A percentile compares a stretch with the other conserved stretches of the same genome.
Evolutionary conservation across 2,329 filamentous ascomycete genomes (phyloP).

Genomic region (Penicillium crustosum): DNA sequence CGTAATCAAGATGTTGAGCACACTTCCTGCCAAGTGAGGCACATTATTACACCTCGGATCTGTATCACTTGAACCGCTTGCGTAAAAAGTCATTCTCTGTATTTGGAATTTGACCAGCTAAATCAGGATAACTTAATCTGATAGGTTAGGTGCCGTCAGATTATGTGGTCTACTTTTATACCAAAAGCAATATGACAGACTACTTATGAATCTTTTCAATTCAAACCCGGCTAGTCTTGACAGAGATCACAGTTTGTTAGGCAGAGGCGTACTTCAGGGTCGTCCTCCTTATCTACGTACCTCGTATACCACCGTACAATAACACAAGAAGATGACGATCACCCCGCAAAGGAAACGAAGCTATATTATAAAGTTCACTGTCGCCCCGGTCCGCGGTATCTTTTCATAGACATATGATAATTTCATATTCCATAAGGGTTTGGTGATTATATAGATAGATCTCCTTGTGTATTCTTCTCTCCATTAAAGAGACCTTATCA

Average conservation of each 20-base stretch:
- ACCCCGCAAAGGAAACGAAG: conserved; percentile 2
- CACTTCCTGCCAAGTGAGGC: neutral
- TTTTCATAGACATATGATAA: conserved; percentile 3
- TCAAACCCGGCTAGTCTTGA: neutral
- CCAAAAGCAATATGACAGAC: neutral
- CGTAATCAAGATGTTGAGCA: neutral
- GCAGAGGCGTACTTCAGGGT: neutral
- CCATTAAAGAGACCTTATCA: neutral
- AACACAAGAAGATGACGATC: neutral
- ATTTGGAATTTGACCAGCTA: neutral
- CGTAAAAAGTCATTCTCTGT: neutral
- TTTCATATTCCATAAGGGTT: no score
- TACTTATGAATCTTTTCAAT: neutral
- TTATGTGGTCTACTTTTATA: neutral
- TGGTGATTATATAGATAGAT: conserved; percentile 2
- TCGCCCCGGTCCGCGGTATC: conserved; percentile 1
- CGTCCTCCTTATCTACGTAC: neutral
- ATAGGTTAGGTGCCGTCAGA: neutral
- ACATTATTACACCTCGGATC: neutral
- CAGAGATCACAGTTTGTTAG: neutral
- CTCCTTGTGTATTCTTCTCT: neutral
- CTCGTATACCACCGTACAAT: neutral
- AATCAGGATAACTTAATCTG: neutral
- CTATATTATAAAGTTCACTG: neutral
- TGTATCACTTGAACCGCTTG: neutral